These are phyloP conservation scores for Linum usitatissimum DNA, from an alignment of 345 rosid species.

Conservation along the genomic window DNA sequence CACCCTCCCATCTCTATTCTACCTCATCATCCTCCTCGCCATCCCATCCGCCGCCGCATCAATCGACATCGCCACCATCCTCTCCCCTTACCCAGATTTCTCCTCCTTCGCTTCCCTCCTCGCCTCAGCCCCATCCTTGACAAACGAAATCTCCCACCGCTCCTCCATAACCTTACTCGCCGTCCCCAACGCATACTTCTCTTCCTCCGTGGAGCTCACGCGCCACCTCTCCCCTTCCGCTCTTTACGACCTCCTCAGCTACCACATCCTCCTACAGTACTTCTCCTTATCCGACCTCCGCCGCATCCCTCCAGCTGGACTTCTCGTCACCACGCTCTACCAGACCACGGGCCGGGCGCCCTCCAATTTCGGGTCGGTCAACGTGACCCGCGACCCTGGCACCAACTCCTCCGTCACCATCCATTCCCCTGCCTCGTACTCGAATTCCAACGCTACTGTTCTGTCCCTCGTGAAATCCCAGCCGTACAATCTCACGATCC, in stretches of 20 bases:
- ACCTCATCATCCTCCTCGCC: constrained; percentile 33
- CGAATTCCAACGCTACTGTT: constrained; percentile 49
- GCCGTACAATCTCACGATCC: constrained; percentile 58
- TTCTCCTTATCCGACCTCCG: constrained; percentile 55
- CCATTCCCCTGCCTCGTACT: constrained; percentile 37
- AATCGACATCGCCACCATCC: constrained; percentile 52
- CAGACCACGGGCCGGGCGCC: constrained; percentile 67
- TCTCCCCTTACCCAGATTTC: constrained; percentile 52
- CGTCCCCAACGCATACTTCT: constrained; percentile 57
- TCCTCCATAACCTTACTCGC: constrained; percentile 70
- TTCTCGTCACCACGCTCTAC: constrained; percentile 56
- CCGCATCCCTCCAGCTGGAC: constrained; percentile 44
- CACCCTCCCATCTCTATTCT: constrained; percentile 32
- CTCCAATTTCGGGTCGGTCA: constrained; percentile 60
- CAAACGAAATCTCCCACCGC: constrained; percentile 45
- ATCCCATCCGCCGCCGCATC: constrained; percentile 10
- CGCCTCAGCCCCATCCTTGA: constrained; percentile 35
- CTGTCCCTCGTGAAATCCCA: constrained; percentile 39
- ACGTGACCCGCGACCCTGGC: constrained; percentile 46
- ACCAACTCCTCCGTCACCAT: constrained; percentile 37
- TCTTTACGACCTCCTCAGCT: constrained; percentile 79
- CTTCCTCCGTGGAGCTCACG: constrained; percentile 41
- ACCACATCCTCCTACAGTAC: constrained; percentile 72
- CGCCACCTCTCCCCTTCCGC: constrained; percentile 56
- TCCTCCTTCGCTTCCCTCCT: constrained; percentile 44